Conservation (phyloP, 1,284 basidiomycete genomes). For the Prillingera fragicola region DNA sequence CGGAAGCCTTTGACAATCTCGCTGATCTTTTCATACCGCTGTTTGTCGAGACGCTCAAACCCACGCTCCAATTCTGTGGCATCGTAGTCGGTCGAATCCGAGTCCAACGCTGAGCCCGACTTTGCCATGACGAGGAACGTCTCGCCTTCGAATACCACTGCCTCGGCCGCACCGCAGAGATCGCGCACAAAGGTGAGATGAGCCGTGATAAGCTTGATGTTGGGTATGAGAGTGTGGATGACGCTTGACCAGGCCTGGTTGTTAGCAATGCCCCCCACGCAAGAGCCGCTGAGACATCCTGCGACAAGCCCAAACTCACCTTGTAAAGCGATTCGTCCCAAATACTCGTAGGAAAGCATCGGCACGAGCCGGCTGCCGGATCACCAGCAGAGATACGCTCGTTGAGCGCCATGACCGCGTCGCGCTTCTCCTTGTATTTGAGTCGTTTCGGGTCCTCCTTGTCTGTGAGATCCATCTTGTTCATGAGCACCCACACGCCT, state of each 20-base stretch:
- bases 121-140: slow-evolving; percentile 93
- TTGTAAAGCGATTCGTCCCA: slow-evolving; percentile 97
- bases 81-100: slow-evolving; percentile 37
- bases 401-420: slow-evolving; percentile 63
- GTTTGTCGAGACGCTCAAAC: slow-evolving; percentile 59
- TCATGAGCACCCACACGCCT: slow-evolving; percentile 81
- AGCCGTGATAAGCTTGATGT: slow-evolving; percentile 76
- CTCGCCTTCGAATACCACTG: slow-evolving; percentile 91
- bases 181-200: slow-evolving; percentile 80
- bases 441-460: slow-evolving; percentile 56
- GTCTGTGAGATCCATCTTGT: slow-evolving; percentile 81
- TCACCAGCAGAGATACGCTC: slow-evolving; percentile 44
- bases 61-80: slow-evolving; percentile 39
- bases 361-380: slow-evolving; percentile 24
- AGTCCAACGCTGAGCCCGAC: slow-evolving; percentile 44
- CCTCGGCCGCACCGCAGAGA: slow-evolving; percentile 83
- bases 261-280: background rate
- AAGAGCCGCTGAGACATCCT: background rate
- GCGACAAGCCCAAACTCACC: slow-evolving; percentile 51
- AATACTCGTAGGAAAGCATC: slow-evolving; percentile 84
- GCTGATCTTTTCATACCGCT: slow-evolving; percentile 90
- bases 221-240: slow-evolving; percentile 93
- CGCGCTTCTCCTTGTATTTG: slow-evolving; percentile 63
- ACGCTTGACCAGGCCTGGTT: slow-evolving; percentile 92
- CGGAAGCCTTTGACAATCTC: slow-evolving; percentile 95